phyloP scores from a whole-genome alignment of 2,329 filamentous ascomycete species.

The Thermochaetoides dissita region DNA sequence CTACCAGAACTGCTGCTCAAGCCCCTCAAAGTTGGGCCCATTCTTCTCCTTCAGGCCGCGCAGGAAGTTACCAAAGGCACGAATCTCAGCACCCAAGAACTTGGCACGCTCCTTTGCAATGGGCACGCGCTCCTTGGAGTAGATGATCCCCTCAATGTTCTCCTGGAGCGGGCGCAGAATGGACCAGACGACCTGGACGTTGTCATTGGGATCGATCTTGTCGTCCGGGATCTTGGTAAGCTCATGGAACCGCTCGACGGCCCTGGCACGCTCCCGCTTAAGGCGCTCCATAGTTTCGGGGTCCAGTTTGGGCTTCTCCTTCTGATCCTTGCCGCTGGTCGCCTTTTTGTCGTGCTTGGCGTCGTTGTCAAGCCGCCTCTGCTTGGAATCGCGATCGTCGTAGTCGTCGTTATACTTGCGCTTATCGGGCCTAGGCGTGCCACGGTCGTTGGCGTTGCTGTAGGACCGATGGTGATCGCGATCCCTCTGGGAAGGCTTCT shows the following conservation, averaged over 20 bases:
- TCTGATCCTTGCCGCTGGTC: constrained; percentile 19
- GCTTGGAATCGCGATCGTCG: constrained; percentile 36
- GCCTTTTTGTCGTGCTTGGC: constrained; percentile 19
- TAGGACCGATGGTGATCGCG: constrained; percentile 37
- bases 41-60: constrained; percentile 20
- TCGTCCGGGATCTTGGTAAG: constrained; percentile 23
- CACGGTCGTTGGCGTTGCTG: constrained; percentile 36
- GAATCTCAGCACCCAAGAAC: constrained; percentile 24
- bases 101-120: constrained; percentile 22
- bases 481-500: constrained; percentile 31
- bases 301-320: constrained; percentile 24
- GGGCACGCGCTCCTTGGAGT: constrained; percentile 21
- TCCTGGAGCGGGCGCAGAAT: constrained; percentile 22
- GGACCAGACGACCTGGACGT: constrained; percentile 26
- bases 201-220: constrained; percentile 22
- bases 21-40: constrained; percentile 19
- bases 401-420: constrained; percentile 45
- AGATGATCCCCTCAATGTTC: constrained; percentile 25
- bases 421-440: constrained; percentile 42
- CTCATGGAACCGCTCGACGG: constrained; percentile 24
- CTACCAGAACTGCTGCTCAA: constrained; percentile 26
- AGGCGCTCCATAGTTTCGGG: constrained; percentile 23
- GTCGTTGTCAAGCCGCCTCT: constrained; percentile 36
- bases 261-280: constrained; percentile 21
- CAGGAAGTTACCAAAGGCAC: constrained; percentile 23